Base-by-base conservation (phyloP, 805 yeast genomes). In the Ogataea pilisensis region DNA sequence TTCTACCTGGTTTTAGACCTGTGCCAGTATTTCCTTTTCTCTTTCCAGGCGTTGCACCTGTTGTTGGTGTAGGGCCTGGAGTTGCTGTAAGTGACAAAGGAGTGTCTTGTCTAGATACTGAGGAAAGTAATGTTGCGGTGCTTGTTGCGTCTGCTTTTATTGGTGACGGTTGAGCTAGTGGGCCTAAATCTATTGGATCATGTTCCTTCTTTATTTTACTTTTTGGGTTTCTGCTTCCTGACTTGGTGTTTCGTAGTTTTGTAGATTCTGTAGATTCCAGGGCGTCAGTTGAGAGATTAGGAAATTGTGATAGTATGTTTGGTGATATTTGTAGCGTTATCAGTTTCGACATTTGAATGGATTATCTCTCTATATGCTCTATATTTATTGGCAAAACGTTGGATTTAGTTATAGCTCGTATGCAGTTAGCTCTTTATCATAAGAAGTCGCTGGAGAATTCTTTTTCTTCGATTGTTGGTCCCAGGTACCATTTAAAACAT, bases 311-410 rank as follows among this genome's bases (percentile, higher is more conserved):
- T 5, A 54, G 49, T 1, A 34, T 17, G 5, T 22, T 24, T 0
- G 53, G 14, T 2, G 57, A 35, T 5, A 54, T 6, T 8, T 44
- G 41, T 4, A 54, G 20, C 4, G 50, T 53, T 13, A 54, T 55
- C 3, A 47, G 14, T 18, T 38, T 41, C 25, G 47, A 29, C 44
- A 42, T 42, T n/a, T 8, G 28, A 32, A 17, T 38, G 22, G 18
- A 29, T 16, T 31, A 16, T 34, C 8, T 38, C 17, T 24, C 9
- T 26, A 18, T 20, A 30, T 24, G 11, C 32, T n/a, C n/a, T n/a
- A n/a, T n/a, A n/a, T n/a, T n/a, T n/a, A n/a, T n/a, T n/a, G n/a
- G n/a, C n/a, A n/a, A n/a, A n/a, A n/a, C n/a, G n/a, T n/a, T n/a
- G n/a, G n/a, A n/a, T n/a, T n/a, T n/a, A n/a, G n/a, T n/a, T n/a